Conservation (phyloP, 805 yeast genomes). For the Yarrowia sp. region DNA sequence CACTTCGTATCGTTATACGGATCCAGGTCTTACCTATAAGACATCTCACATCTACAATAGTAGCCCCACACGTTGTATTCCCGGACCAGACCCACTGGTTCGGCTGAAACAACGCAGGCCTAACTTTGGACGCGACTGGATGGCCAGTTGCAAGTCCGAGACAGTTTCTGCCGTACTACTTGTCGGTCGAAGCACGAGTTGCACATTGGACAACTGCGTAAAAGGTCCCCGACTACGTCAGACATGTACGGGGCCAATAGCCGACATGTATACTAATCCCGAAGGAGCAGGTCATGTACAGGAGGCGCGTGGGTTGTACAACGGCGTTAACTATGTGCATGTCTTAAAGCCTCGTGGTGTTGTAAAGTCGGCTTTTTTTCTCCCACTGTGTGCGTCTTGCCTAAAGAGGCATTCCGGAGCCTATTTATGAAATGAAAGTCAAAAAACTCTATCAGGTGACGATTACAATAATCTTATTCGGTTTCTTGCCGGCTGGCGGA, state of each 20-base stretch:
- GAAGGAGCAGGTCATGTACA: neutral
- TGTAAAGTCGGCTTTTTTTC: conserved; percentile 17
- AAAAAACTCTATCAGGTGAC: conserved; percentile 16
- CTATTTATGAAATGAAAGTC: neutral
- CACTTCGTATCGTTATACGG: no score
- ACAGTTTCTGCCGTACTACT: neutral
- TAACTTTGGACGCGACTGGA: neutral
- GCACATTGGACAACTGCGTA: no score
- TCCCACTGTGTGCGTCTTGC: neutral
- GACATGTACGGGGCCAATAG: neutral
- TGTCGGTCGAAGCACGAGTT: no score
- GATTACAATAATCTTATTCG: neutral
- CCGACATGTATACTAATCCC: neutral
- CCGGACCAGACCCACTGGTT: no score
- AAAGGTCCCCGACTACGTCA: no score
- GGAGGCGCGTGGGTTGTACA: neutral
- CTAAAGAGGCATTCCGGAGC: neutral
- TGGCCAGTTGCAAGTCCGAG: neutral
- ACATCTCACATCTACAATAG: no score
- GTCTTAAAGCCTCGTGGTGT: conserved; percentile 1
- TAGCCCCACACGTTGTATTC: no score
- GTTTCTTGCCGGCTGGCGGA: neutral
- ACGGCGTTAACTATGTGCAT: neutral
- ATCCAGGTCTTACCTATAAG: no score
- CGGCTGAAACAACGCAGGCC: neutral